These are phyloP conservation scores for Lentinula sp. DNA, from an alignment of 768 basidiomycete species.

Conservation along the genomic window DNA sequence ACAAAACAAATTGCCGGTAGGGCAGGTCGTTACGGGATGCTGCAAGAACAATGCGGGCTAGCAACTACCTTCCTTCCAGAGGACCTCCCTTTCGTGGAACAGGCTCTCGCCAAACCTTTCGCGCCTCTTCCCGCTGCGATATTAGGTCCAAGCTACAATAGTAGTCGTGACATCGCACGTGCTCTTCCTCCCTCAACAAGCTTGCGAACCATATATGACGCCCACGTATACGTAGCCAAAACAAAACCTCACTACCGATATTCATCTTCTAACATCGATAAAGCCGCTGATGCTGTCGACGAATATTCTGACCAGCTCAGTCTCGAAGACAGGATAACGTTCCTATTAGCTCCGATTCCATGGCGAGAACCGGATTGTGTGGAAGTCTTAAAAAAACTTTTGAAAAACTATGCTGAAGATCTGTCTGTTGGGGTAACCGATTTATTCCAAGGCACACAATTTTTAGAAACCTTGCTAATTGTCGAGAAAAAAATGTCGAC, in stretches of 20 bases:
- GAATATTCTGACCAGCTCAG: constrained; percentile 27
- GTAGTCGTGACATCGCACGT: constrained; percentile 17
- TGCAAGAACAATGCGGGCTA: constrained; percentile 42
- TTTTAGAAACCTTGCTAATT: constrained; percentile 34
- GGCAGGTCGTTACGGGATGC: constrained; percentile 83
- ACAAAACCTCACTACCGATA: constrained; percentile 40
- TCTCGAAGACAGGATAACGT: constrained; percentile 34
- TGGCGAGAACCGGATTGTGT: constrained; percentile 37
- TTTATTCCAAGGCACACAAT: constrained; percentile 27
- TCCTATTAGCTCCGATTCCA: constrained; percentile 49
- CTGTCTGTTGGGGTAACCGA: constrained; percentile 36
- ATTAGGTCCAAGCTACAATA: constrained; percentile 22
- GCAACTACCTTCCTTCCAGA: constrained; percentile 64
- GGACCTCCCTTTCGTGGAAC: constrained; percentile 57
- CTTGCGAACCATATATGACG: constrained; percentile 39
- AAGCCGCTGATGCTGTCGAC: constrained; percentile 40
- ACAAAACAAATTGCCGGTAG: constrained; percentile 94
- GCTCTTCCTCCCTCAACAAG: constrained; percentile 38
- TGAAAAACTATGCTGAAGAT: constrained; percentile 33
- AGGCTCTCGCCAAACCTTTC: constrained; percentile 48
- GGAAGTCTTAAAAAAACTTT: constrained; percentile 28
- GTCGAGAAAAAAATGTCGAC: constrained; percentile 30
- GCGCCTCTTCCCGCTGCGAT: constrained; percentile 47
- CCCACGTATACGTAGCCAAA: constrained; percentile 40
- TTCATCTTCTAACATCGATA: constrained; percentile 8